These are phyloP conservation scores for Plantago elongata DNA, from an alignment of 257 asterid genomes.

Conservation along the genomic window DNA sequence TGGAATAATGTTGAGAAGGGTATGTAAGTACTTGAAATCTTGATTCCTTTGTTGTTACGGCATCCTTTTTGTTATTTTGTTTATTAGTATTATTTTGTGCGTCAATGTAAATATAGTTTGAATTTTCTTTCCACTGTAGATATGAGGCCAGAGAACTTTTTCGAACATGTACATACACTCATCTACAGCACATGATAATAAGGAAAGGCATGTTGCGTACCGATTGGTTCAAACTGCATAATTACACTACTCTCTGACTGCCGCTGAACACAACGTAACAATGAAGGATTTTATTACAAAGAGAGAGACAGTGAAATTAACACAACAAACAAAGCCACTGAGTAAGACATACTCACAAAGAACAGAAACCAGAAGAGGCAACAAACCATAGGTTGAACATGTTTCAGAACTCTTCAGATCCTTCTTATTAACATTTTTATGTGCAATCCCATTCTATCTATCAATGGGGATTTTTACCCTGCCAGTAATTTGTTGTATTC, in stretches of 20 bases:
- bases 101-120: neutral
- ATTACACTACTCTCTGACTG: neutral
- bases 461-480: too few species aligned
- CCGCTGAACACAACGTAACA: neutral
- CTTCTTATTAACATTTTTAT: too few species aligned
- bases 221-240: constrained; percentile 1
- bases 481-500: too few species aligned
- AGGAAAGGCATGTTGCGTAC: neutral
- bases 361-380: too few species aligned
- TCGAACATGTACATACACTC: neutral
- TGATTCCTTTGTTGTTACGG: constrained; percentile 2
- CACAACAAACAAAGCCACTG: too few species aligned
- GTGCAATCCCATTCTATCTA: too few species aligned
- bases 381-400: too few species aligned
- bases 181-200: neutral
- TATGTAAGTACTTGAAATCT: neutral
- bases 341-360: too few species aligned
- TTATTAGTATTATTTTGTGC: too few species aligned
- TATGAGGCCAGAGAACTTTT: neutral
- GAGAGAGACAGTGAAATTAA: too few species aligned
- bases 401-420: too few species aligned
- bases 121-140: neutral
- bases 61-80: neutral
- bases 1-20: neutral
- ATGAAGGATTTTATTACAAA: neutral